Evolutionary conservation across 1,139 yeast genomes (phyloP).

Genomic region (Sugiyamaella neomexicana): DNA sequence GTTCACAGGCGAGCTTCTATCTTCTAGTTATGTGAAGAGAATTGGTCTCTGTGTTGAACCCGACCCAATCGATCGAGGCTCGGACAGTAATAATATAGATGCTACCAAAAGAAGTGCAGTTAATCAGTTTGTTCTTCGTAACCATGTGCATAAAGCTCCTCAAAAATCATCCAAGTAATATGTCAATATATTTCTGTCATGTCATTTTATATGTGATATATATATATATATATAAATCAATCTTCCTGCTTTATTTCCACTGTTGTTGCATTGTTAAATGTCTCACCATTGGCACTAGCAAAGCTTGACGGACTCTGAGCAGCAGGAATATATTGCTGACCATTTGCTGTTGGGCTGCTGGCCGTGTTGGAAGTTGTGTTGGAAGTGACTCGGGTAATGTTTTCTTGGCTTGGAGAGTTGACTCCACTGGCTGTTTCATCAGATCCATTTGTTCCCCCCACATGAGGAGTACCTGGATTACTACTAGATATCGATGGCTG

Average conservation of each 20-base stretch:
- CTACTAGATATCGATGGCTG: conserved; percentile 3
- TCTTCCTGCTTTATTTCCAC: conserved; percentile 7
- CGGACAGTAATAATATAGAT: conserved; percentile 15
- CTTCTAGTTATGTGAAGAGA: conserved; percentile 81
- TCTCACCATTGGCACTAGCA: conserved; percentile 9
- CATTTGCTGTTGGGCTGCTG: background rate
- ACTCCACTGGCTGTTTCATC: background rate
- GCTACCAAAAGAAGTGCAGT: conserved; percentile 22
- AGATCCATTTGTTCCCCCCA: conserved; percentile 4
- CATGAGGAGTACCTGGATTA: conserved; percentile 7
- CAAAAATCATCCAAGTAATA: conserved; percentile 22
- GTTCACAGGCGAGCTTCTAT: conserved; percentile 68
- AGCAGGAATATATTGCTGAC: background rate
- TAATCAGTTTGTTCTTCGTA: conserved; percentile 25
- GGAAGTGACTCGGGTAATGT: conserved; percentile 12
- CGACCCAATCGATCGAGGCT: conserved; percentile 14
- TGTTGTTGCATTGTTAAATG: background rate
- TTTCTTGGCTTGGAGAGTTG: conserved; percentile 12
- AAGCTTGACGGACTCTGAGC: conserved; percentile 9
- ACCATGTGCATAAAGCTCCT: conserved; percentile 31
- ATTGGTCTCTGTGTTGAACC: conserved; percentile 54
- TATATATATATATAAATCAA: background rate
- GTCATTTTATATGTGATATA: background rate
- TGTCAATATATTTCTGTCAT: background rate
- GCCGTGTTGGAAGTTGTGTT: conserved; percentile 10